Evolutionary conservation across 2,329 filamentous ascomycete genomes (phyloP).

Genomic region (Colletotrichum sp.): DNA sequence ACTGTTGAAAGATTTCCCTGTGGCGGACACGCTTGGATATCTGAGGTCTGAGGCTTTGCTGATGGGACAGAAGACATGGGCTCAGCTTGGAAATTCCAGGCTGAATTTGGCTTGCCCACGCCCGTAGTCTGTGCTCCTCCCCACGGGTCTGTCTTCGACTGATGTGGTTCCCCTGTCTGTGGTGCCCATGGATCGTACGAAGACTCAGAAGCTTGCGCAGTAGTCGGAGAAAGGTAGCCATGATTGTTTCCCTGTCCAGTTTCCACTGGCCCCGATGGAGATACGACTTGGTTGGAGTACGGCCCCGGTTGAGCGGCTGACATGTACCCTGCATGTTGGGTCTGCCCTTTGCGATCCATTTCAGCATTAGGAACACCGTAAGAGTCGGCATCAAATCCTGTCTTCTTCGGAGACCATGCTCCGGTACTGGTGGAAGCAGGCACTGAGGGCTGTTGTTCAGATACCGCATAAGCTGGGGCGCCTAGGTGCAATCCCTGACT

Average conservation of each 20-base stretch:
- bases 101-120: background rate
- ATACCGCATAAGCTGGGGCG: background rate
- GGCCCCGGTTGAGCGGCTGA: background rate
- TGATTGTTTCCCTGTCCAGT: background rate
- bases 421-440: background rate
- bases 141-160: background rate
- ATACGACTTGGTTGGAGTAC: background rate
- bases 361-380: background rate
- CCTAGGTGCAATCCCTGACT: background rate
- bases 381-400: background rate
- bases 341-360: background rate
- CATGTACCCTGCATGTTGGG: background rate
- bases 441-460: background rate
- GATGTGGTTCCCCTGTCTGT: background rate
- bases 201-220: background rate
- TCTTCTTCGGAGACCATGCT: background rate
- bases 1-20: too few relatives aligned
- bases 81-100: background rate
- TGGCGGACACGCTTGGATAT: too few relatives aligned
- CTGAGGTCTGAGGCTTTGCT: fast-evolving
- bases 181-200: background rate
- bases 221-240: background rate
- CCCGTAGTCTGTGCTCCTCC: background rate
- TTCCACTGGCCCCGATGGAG: background rate
- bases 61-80: background rate